phyloP scores from a whole-genome alignment of 306 rosid genomes.

The Parietaria judaica region DNA sequence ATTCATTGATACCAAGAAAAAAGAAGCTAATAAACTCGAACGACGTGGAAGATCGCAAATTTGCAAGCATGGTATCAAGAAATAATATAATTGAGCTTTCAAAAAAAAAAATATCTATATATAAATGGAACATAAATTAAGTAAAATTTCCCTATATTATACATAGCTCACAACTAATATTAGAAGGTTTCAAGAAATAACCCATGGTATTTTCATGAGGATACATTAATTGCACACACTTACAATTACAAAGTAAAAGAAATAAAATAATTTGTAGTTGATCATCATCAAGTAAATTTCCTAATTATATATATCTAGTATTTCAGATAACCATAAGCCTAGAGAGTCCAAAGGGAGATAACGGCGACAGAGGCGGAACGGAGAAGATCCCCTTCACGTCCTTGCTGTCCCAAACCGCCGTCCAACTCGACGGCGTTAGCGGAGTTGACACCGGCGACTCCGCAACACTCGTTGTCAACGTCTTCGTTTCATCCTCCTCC shows the following conservation, averaged over 20 bases:
- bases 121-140: too few relatives aligned
- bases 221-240: background rate
- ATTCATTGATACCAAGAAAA: too few relatives aligned
- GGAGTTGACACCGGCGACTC: constrained; percentile 14
- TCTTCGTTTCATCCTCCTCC: constrained; percentile 15
- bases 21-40: too few relatives aligned
- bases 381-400: constrained; percentile 39
- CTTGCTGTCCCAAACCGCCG: constrained; percentile 35
- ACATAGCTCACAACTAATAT: too few relatives aligned
- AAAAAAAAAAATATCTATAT: too few relatives aligned
- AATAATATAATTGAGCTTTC: background rate
- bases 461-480: background rate
- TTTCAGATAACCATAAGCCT: constrained; percentile 24
- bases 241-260: background rate
- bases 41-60: background rate
- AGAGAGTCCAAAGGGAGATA: constrained; percentile 37
- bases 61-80: background rate
- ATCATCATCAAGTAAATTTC: background rate
- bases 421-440: constrained; percentile 44
- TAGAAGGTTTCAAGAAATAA: too few relatives aligned
- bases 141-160: too few relatives aligned
- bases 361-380: constrained; percentile 46
- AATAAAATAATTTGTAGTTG: background rate
- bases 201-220: background rate
- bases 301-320: background rate